Conservation (phyloP, 768 basidiomycete species). For the Cubamyces lactineus region DNA sequence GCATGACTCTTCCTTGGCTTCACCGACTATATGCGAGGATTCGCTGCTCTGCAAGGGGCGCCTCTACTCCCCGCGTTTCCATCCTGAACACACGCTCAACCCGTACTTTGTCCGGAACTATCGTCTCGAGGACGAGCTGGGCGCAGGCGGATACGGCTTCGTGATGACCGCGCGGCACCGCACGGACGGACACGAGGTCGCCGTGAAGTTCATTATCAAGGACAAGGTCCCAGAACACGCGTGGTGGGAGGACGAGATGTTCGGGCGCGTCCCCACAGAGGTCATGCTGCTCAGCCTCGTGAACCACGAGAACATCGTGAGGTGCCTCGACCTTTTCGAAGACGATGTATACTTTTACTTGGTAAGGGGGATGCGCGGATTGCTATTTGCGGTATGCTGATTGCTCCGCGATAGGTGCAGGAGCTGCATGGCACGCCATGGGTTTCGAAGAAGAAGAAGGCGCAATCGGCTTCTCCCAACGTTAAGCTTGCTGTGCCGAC, state of each 20-base stretch:
- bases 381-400: constrained; percentile 13
- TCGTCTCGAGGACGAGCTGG: constrained; percentile 74
- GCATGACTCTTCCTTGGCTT: constrained; percentile 5
- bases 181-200: constrained; percentile 66
- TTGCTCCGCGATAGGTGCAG: constrained; percentile 61
- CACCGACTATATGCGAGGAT: constrained; percentile 18
- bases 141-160: constrained; percentile 93
- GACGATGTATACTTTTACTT: constrained; percentile 86
- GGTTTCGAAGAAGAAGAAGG: constrained; percentile 49
- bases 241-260: constrained; percentile 64
- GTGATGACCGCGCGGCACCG: constrained; percentile 85
- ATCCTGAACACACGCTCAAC: constrained; percentile 60
- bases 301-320: constrained; percentile 81
- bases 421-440: constrained; percentile 94
- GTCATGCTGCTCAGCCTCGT: constrained; percentile 74
- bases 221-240: constrained; percentile 59
- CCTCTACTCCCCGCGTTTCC: constrained; percentile 57
- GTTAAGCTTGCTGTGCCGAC: constrained; percentile 42
- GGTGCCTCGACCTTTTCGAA: constrained; percentile 83
- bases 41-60: constrained; percentile 31
- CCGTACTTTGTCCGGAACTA: constrained; percentile 62
- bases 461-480: constrained; percentile 31
- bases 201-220: constrained; percentile 95
- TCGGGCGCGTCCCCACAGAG: constrained; percentile 78
- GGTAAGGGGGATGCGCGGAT: constrained; percentile 47